Base-by-base conservation (phyloP, 805 yeast species). In the Lipomyces orientalis region DNA sequence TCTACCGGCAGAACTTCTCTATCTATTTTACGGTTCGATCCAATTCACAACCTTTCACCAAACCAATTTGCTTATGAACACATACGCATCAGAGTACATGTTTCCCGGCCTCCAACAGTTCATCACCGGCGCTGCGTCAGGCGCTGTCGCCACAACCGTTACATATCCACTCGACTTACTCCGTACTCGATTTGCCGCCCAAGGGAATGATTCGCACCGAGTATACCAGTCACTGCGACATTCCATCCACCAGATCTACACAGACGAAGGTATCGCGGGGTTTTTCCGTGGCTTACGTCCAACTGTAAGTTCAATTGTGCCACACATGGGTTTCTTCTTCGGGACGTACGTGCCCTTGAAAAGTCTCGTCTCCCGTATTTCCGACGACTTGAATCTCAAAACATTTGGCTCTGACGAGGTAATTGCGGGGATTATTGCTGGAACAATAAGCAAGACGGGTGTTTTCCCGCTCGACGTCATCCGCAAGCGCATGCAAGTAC, bases 141-240 rank as follows among this genome's bases (percentile, higher is more conserved):
- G 99, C 0, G 79, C 88, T 29, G 73, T 86, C 0, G 91, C 97
- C 35, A 91, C 97, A 0, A 59, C 85, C 0, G 76, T 81, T 0
- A 90, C 98, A 1, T 95, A 95, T 76, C 99, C 99, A 0, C 87
- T 91, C 73, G 99, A 95, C 77, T 82, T 92, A n/a, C 78, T 95
- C 55, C 80, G 99, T 62, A 95, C 99, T 0, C 81, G 97, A 62
- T 83, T 93, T 60, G 97, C 92, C 0, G 94, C 93, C 2, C 87
- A 87, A 74, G 79, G 80, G 10, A 34, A 33, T 8, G 22, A 19
- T 19, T 58, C 37, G 9, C 59, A 52, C 1, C 54, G 67, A 2
- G 72, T 75, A 49, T 78, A 78, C 69, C 68, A 75, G 6, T 64
- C 77, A 0, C 56, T 77, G 8, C 49, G 66, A 16, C 74, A 75